These are phyloP conservation scores for Polyplosphaeria fusca DNA, from an alignment of 495 filamentous ascomycete genomes.

Conservation along the genomic window DNA sequence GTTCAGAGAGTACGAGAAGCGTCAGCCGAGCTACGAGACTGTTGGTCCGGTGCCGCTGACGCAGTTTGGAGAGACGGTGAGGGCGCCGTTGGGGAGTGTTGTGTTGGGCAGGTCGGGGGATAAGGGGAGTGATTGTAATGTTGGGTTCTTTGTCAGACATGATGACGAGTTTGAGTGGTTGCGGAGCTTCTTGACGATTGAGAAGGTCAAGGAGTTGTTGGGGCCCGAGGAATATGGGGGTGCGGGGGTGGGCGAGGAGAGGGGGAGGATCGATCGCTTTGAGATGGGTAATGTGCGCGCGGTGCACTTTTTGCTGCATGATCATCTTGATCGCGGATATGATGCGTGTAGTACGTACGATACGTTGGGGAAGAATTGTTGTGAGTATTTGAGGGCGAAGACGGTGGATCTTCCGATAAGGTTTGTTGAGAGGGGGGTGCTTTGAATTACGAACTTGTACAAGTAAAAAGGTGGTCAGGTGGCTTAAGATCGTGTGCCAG, in stretches of 20 bases:
- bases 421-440: conserved; percentile 27
- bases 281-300: conserved; percentile 31
- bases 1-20: conserved; percentile 14
- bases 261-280: conserved; percentile 33
- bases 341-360: conserved; percentile 31
- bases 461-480: neutral
- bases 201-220: conserved; percentile 29
- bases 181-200: conserved; percentile 16
- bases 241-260: conserved; percentile 8
- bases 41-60: conserved; percentile 25
- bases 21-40: conserved; percentile 34
- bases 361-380: conserved; percentile 32
- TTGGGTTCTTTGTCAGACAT: conserved; percentile 36
- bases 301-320: conserved; percentile 33
- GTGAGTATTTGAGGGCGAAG: conserved; percentile 33
- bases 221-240: conserved; percentile 26
- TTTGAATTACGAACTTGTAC: conserved; percentile 1
- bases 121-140: conserved; percentile 37
- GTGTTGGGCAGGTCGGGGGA: conserved; percentile 37
- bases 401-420: conserved; percentile 27
- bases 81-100: conserved; percentile 37
- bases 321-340: conserved; percentile 33
- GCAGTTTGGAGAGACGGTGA: conserved; percentile 29
- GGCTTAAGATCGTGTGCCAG: neutral
- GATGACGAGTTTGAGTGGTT: conserved; percentile 34